Base-by-base conservation (phyloP, 768 basidiomycete genomes). In the Lentinula lateritia region DNA sequence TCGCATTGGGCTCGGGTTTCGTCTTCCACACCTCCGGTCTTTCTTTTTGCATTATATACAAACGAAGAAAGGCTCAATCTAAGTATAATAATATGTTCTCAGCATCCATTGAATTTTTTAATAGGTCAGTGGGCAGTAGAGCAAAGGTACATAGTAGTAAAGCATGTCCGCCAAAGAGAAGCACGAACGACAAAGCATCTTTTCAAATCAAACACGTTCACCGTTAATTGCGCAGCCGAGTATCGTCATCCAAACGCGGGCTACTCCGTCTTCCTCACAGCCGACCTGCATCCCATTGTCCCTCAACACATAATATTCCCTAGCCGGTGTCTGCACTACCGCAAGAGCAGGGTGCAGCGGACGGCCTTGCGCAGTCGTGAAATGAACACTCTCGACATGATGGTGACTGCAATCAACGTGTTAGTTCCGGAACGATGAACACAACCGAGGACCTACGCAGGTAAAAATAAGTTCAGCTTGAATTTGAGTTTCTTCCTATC, bases 271-370 rank as follows among this genome's bases (percentile, higher is more conserved):
- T 66, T 92, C 90, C 70, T 93, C 90, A 50, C 77, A 78, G 6
- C 90, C 90, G 13, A 92, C 78, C 65, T 88, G 83, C 83, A 90
- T 85, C 15, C 90, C 90, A 59, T 89, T 92, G 62, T 91, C 88
- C 59, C 79, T 82, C 63, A 93, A 70, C 38, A 92, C 78, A 65
- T 78, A 87, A 67, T 90, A 89, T 68, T 86, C 87, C 61, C 90
- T 72, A 38, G 73, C 76, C 1, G 84, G 84, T 0, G 90, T 92
- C 69, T 90, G 90, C 8, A 92, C 80, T 16, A 82, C 75, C 0
- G 90, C 90, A 5, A 92, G 66, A 1, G 87, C 87, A 1, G 73
- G 70, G 66, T 92, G 90, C 16, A 93, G 72, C 2, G 74, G 68
- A 18, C 66, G 65, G 8, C 79, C 75, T 7, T 72, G 66, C 0